These are phyloP conservation scores for Macrotyloma uniflorum DNA, from an alignment of 306 rosid species.

Conservation along the genomic window DNA sequence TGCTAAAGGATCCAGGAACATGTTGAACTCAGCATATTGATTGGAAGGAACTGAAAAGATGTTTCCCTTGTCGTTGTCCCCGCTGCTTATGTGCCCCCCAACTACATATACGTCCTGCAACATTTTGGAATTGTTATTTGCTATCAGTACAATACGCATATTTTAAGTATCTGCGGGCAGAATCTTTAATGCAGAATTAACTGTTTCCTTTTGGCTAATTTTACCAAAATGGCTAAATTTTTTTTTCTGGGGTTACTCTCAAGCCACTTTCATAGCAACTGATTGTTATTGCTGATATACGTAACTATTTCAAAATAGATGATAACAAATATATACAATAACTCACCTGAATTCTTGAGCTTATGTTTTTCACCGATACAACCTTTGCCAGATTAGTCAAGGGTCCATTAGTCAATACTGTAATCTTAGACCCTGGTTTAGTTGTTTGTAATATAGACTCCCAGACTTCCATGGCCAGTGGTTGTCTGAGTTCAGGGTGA, in stretches of 20 bases:
- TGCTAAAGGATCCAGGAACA: conserved; percentile 85
- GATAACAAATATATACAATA: background rate
- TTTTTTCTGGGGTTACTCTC: background rate
- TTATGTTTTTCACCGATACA: conserved; percentile 45
- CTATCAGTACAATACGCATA: conserved; percentile 6
- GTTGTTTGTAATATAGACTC: conserved; percentile 54
- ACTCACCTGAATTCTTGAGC: conserved; percentile 71
- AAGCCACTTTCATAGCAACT: background rate
- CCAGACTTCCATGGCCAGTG: conserved; percentile 84
- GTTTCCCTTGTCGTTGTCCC: conserved; percentile 63
- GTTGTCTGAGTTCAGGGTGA: conserved; percentile 81
- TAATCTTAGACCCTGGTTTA: conserved; percentile 63
- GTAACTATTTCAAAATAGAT: background rate
- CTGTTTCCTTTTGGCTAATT: background rate
- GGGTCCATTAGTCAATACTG: conserved; percentile 88
- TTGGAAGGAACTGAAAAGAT: conserved; percentile 72
- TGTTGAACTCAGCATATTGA: conserved; percentile 79
- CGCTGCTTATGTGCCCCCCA: conserved; percentile 74
- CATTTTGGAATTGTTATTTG: conserved; percentile 4
- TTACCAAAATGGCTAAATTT: background rate
- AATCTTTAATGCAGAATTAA: background rate
- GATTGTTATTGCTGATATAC: background rate
- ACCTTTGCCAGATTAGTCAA: conserved; percentile 85
- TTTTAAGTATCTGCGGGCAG: background rate
- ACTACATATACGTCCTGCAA: conserved; percentile 81